A percentile compares a stretch with the other conserved stretches of the same genome.
phyloP scores from a whole-genome alignment of 2,329 filamentous ascomycete genomes.

The Dothistroma septosporum region DNA sequence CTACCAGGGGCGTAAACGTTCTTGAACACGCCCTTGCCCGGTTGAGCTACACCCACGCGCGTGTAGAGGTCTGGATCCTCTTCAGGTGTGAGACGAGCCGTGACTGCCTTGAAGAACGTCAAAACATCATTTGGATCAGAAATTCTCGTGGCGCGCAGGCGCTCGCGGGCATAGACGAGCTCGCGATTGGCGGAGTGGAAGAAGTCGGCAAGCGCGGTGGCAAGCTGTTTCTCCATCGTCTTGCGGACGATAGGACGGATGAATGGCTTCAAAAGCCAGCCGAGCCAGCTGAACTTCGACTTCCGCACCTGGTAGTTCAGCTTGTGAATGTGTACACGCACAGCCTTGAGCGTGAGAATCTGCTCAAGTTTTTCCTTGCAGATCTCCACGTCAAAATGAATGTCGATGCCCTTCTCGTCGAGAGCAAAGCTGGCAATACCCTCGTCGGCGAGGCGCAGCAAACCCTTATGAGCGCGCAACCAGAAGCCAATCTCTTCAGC shows the following conservation, averaged over 20 bases:
- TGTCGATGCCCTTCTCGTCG: slow-evolving; percentile 81
- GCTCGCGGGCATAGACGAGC: slow-evolving; percentile 78
- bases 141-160: slow-evolving; percentile 79
- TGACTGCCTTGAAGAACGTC: slow-evolving; percentile 77
- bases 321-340: slow-evolving; percentile 80
- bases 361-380: slow-evolving; percentile 73
- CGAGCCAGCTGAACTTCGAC: slow-evolving; percentile 71
- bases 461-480: slow-evolving; percentile 70
- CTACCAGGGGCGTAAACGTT: slow-evolving; percentile 86
- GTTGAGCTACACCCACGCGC: slow-evolving; percentile 64
- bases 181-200: slow-evolving; percentile 77
- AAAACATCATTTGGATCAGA: slow-evolving; percentile 72
- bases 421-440: slow-evolving; percentile 82
- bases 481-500: slow-evolving; percentile 89
- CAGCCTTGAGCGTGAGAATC: slow-evolving; percentile 70
- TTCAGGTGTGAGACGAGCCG: slow-evolving; percentile 67
- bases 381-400: slow-evolving; percentile 80
- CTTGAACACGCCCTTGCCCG: slow-evolving; percentile 65
- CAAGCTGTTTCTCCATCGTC: slow-evolving; percentile 73
- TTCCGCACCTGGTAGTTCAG: slow-evolving; percentile 72
- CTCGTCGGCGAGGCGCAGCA: slow-evolving; percentile 72
- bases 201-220: slow-evolving; percentile 63
- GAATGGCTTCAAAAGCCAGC: slow-evolving; percentile 80
- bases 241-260: slow-evolving; percentile 76
- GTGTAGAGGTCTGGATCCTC: slow-evolving; percentile 74